Base-by-base conservation (phyloP, 2,329 filamentous ascomycete species). In the Harringtonia aguacate region DNA sequence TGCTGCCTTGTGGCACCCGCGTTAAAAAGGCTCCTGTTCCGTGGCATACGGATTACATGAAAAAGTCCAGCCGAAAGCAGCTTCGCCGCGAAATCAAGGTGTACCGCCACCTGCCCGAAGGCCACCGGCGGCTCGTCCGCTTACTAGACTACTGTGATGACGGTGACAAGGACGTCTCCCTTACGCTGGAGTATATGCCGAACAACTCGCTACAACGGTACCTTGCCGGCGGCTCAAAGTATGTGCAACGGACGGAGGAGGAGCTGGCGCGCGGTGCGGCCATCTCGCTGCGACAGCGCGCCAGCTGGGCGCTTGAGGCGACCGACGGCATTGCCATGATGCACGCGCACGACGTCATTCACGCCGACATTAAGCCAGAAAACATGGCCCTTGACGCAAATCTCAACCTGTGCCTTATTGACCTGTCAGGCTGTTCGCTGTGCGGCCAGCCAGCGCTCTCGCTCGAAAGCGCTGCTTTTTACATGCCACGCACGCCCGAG, bases 281-380 rank as follows among this genome's bases (percentile, higher is more conserved):
- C 27, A 44, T 47, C 15, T 35, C 46, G 4, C 21, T 4, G 15
- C 22, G 39, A 10, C 46, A 20, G 8, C 39, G 46, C 31, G 46
- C 43, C 27, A 29, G 35, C 22, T 48, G 46, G 46, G 38, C 30
- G 5, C 36, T 44, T 7, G 39, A 48, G 41, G 43, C 43, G 10
- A 29, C 43, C 9, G 46, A 48, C 35, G 39, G 38, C 29, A 28
- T 48, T 8, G 18, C 37, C 14, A 7, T 42, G 4, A 31, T 48
- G 22, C 43, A 48, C 28, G 39, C 39, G 3, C 27, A 43, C 37
- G 36, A 37, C 13, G 43, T 48, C 18, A 41, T 46, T 12, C 40
- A 48, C 36, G 43, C 46, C 15, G 46, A 48, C 46, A 21, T 46
- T 13, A 28, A 18, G 33, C 46, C 46, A 20, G 46, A 46, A 9